These are phyloP conservation scores for Paramicrosporidium saccamoebae DNA, from an alignment of 371 early-diverging fungal genomes.

Conservation along the genomic window DNA sequence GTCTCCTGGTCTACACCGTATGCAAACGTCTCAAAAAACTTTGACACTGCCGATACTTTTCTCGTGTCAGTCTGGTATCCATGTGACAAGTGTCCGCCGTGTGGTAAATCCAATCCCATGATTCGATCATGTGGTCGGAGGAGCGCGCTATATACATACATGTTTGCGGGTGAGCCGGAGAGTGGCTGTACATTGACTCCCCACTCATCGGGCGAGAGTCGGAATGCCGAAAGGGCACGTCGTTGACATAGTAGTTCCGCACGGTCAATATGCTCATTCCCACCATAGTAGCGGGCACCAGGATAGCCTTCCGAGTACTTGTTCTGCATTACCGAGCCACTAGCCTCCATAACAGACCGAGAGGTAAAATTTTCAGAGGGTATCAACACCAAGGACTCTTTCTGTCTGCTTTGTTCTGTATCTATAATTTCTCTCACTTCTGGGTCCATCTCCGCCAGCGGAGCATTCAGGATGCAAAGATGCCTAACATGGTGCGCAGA, in stretches of 20 bases:
- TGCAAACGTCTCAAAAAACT: conserved; percentile 90
- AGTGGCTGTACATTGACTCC: conserved; percentile 94
- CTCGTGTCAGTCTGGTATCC: conserved; percentile 91
- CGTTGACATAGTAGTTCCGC: conserved; percentile 81
- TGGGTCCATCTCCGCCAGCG: conserved; percentile 39
- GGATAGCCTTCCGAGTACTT: conserved; percentile 99
- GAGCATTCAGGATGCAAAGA: conserved; percentile 27
- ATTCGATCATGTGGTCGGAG: conserved; percentile 89
- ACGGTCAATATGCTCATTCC: conserved; percentile 90
- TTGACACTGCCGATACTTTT: conserved; percentile 88
- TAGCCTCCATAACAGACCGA: conserved; percentile 76
- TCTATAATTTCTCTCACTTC: conserved; percentile 81
- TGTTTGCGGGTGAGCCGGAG: conserved; percentile 89
- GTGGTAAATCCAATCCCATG: conserved; percentile 94
- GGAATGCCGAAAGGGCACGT: conserved; percentile 78
- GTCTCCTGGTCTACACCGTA: conserved; percentile 68
- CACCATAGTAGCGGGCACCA: conserved; percentile 93
- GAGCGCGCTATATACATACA: conserved; percentile 83
- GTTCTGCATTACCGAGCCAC: conserved; percentile 93
- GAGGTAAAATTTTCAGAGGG: conserved; percentile 97
- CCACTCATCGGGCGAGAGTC: conserved; percentile 61
- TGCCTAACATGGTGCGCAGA: no score
- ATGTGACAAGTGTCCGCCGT: conserved; percentile 97
- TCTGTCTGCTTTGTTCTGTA: conserved; percentile 80
- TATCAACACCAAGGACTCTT: conserved; percentile 68